Conservation (phyloP, 78 protist species). For the Thecamonas trahens region DNA sequence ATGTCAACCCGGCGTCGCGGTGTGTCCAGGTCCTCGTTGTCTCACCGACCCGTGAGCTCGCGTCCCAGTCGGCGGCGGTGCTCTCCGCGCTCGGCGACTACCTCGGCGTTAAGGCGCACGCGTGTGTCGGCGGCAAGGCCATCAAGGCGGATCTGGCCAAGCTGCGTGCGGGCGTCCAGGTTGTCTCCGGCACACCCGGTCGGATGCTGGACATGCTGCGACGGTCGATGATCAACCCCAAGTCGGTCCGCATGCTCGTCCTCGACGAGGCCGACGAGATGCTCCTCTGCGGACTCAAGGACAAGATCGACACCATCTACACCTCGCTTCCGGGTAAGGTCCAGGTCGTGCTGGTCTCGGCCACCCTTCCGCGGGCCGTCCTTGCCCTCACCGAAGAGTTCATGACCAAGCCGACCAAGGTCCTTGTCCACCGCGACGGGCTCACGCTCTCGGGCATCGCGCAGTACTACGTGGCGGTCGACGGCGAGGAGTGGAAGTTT, state of each 20-base stretch:
- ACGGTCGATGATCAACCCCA: conserved; percentile 64
- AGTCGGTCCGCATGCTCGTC: conserved; percentile 80
- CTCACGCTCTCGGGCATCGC: conserved; percentile 92
- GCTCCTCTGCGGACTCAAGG: conserved; percentile 87
- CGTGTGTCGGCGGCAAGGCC: conserved; percentile 92
- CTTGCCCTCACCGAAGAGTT: conserved; percentile 83
- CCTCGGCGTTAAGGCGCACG: conserved; percentile 75
- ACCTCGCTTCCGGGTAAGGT: conserved; percentile 83
- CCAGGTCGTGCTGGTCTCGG: conserved; percentile 94
- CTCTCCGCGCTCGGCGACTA: conserved; percentile 76
- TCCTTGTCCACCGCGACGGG: conserved; percentile 96
- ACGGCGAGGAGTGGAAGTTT: conserved; percentile 97
- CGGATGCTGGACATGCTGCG: conserved; percentile 91
- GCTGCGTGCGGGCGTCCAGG: conserved; percentile 79
- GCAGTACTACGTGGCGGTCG: conserved; percentile 94
- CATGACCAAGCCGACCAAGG: conserved; percentile 88
- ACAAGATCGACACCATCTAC: conserved; percentile 97
- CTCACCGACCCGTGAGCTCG: conserved; percentile 97
- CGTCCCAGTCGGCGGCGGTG: conserved; percentile 90
- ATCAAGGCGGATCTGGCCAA: conserved; percentile 76
- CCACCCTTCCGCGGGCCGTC: conserved; percentile 95
- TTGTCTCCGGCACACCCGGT: conserved; percentile 97
- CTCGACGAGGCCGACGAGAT: conserved; percentile 99
- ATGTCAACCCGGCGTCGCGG: conserved; percentile 50
- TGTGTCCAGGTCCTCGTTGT: conserved; percentile 88